A percentile compares a stretch with the other conserved stretches of the same genome.
Evolutionary conservation across 2,329 filamentous ascomycete genomes (phyloP).

Genomic region (Hymenoscyphus repandus): DNA sequence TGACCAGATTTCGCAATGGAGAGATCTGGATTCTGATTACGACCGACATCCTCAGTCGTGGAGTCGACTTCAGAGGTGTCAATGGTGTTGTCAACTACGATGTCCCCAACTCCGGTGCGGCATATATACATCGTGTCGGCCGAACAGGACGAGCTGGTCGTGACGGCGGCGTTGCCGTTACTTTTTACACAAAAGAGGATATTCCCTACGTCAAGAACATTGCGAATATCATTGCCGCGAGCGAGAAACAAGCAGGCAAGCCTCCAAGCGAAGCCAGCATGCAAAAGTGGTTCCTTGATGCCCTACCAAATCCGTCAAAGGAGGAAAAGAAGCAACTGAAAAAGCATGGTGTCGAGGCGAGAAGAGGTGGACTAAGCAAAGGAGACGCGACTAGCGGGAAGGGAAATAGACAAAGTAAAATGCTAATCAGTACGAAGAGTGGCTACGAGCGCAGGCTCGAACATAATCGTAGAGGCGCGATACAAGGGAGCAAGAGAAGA

Average conservation of each 20-base stretch:
- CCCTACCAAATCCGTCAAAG: slow-evolving; percentile 78
- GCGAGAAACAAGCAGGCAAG: slow-evolving; percentile 64
- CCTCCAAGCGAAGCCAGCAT: slow-evolving; percentile 52
- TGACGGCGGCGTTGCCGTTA: slow-evolving; percentile 83
- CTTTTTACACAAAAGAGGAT: slow-evolving; percentile 93
- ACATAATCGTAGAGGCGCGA: slow-evolving; percentile 60
- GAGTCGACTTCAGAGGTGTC: slow-evolving; percentile 90
- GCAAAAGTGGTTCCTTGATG: slow-evolving; percentile 82
- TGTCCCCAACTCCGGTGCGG: slow-evolving; percentile 82
- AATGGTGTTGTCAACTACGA: slow-evolving; percentile 98
- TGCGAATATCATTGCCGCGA: slow-evolving; percentile 83
- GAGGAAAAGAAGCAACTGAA: slow-evolving; percentile 78
- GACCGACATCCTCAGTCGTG: slow-evolving; percentile 85
- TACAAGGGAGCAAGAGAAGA: slow-evolving; percentile 54
- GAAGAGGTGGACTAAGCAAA: slow-evolving; percentile 40
- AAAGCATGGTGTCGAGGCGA: slow-evolving; percentile 72
- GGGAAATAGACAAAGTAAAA: slow-evolving; percentile 26
- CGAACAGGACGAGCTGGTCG: slow-evolving; percentile 85
- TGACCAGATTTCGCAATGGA: slow-evolving; percentile 83
- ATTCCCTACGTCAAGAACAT: slow-evolving; percentile 85
- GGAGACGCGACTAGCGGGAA: slow-evolving; percentile 30
- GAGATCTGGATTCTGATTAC: slow-evolving; percentile 97
- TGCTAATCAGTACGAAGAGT: slow-evolving; percentile 77
- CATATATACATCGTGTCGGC: slow-evolving; percentile 90
- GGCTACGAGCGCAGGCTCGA: slow-evolving; percentile 67